Evolutionary conservation across 2,329 filamentous ascomycete genomes (phyloP).

Genomic region (Beauveria sp.): DNA sequence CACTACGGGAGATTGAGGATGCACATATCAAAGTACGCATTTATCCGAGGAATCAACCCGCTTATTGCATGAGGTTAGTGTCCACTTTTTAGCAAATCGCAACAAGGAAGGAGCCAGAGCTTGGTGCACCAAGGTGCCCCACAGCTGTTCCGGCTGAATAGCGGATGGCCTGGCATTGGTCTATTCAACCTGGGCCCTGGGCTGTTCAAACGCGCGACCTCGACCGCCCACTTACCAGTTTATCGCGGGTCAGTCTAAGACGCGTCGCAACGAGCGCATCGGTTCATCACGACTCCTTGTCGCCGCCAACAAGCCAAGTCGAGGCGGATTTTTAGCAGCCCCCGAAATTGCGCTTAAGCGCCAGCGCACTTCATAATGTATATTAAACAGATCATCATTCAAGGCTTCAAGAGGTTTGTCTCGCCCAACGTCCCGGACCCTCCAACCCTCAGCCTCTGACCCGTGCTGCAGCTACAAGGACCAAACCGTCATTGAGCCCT

Average conservation of each 20-base stretch:
- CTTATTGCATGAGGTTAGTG: too few species aligned
- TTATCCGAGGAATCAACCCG: too few species aligned
- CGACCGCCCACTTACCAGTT: constrained; percentile 1
- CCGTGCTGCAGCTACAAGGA: constrained; percentile 78
- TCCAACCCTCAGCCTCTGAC: constrained; percentile 17
- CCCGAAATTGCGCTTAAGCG: constrained; percentile 30
- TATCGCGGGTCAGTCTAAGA: constrained; percentile 9
- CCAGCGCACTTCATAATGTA: constrained; percentile 59
- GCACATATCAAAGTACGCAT: too few species aligned
- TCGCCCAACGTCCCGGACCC: not conserved
- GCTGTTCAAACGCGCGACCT: constrained; percentile 3
- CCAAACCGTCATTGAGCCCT: constrained; percentile 96
- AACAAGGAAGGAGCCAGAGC: not conserved
- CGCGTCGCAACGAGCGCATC: constrained; percentile 12
- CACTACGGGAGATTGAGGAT: too few species aligned
- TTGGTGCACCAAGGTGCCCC: not conserved
- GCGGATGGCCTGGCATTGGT: not conserved
- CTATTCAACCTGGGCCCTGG: not conserved
- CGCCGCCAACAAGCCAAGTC: constrained; percentile 5
- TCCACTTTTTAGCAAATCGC: not conserved
- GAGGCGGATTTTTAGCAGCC: not conserved
- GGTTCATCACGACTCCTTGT: constrained; percentile 4
- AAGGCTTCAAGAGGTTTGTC: constrained; percentile 93
- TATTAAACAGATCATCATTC: constrained; percentile 99
- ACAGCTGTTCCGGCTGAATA: constrained; percentile 4